Percentiles rank a stretch among this genome's conserved stretches.
Evolutionary conservation across 495 filamentous ascomycete genomes (phyloP).

Genomic region (Physcia stellaris): DNA sequence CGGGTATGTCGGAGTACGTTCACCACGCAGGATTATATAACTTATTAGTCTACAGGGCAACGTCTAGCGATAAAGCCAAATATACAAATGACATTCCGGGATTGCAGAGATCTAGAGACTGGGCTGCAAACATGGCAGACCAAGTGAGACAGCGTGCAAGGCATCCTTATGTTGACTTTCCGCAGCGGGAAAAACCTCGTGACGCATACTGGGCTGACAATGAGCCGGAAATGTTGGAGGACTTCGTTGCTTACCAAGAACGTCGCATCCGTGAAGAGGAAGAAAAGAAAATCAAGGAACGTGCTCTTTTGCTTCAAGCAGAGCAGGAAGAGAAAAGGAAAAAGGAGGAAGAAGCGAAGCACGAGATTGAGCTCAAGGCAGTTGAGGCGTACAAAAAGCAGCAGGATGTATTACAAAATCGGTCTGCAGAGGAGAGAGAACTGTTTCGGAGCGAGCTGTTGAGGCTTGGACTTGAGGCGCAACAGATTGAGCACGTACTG

Average conservation of each 20-base stretch:
- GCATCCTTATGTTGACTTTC: not conserved
- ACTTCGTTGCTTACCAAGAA: slow-evolving; percentile 1
- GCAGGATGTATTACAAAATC: not conserved
- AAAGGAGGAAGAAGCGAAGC: slow-evolving; percentile 1
- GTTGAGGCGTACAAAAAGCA: slow-evolving; percentile 1
- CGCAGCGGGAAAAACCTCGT: slow-evolving; percentile 2
- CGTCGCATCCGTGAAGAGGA: too few species aligned
- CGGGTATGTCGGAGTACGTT: slow-evolving; percentile 3
- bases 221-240: slow-evolving; percentile 4
- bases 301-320: not conserved
- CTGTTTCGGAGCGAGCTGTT: slow-evolving; percentile 1
- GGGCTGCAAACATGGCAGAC: slow-evolving; percentile 1
- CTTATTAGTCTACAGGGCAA: slow-evolving; percentile 1
- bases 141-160: not conserved
- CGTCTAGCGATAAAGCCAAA: not conserved
- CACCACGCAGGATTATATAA: not conserved
- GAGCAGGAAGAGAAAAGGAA: not conserved
- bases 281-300: not conserved
- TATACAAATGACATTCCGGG: not conserved
- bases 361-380: slow-evolving; percentile 2
- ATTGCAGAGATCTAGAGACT: slow-evolving; percentile 1
- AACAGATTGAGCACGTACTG: slow-evolving; percentile 1
- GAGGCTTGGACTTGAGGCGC: not conserved
- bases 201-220: too few species aligned
- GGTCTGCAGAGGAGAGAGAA: not conserved